Evolutionary conservation across 371 early-diverging fungal genomes (phyloP).

Genomic region (Rhizomucor miehei): DNA sequence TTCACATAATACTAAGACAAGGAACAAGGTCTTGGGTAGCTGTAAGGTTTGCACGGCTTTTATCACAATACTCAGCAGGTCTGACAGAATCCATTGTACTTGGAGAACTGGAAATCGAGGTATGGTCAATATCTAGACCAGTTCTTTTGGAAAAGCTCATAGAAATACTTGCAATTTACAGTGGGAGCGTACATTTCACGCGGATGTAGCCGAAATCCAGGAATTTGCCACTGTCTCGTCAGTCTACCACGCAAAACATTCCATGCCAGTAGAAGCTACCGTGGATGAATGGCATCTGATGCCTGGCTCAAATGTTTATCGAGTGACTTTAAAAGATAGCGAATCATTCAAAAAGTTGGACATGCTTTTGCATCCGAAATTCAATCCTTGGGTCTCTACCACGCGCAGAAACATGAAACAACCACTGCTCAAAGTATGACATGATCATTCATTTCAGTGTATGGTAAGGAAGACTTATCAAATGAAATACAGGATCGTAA

Average conservation of each 20-base stretch:
- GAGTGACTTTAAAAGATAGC: slow-evolving; percentile 11
- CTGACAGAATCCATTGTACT: slow-evolving; percentile 15
- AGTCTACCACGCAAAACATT: slow-evolving; percentile 9
- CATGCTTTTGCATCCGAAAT: slow-evolving; percentile 19
- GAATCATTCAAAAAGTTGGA: slow-evolving; percentile 8
- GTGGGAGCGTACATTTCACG: slow-evolving; percentile 15
- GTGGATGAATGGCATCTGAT: slow-evolving; percentile 11
- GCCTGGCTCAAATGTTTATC: slow-evolving; percentile 12
- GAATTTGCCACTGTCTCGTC: slow-evolving; percentile 10
- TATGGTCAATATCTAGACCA: background rate
- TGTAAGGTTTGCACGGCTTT: slow-evolving; percentile 11
- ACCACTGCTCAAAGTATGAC: slow-evolving; percentile 13
- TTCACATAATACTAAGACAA: background rate
- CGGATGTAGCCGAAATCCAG: background rate
- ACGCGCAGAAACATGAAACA: background rate
- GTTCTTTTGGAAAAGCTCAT: too few relatives aligned
- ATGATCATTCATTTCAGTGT: too few relatives aligned
- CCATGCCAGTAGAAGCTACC: slow-evolving; percentile 10
- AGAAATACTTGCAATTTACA: too few relatives aligned
- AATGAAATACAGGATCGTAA: slow-evolving; percentile 10
- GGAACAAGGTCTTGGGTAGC: slow-evolving; percentile 22
- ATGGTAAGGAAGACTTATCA: background rate
- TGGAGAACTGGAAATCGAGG: slow-evolving; percentile 15
- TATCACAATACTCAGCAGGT: slow-evolving; percentile 15
- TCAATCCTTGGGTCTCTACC: slow-evolving; percentile 11